phyloP scores from a whole-genome alignment of 2,329 filamentous ascomycete genomes.

The Pestalotiopsis sp. region DNA sequence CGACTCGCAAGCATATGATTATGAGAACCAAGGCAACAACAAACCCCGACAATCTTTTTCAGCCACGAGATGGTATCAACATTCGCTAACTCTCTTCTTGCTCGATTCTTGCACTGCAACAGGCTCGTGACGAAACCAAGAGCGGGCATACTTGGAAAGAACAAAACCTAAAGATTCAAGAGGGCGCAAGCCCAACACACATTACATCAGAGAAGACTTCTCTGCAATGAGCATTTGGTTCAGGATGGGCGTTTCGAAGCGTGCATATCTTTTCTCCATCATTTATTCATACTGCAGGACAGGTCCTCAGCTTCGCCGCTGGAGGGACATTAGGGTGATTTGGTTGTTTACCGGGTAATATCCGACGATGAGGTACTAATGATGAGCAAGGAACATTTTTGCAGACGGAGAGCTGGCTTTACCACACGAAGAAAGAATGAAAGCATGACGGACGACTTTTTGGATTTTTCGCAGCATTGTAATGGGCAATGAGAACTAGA shows the following conservation, averaged over 20 bases:
- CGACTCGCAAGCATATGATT: constrained; percentile 49
- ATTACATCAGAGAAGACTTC: constrained; percentile 12
- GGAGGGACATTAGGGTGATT: background rate
- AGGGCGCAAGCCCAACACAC: constrained; percentile 25
- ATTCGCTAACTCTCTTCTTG: background rate
- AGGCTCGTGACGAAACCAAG: background rate
- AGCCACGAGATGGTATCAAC: background rate
- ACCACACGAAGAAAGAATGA: constrained; percentile 4
- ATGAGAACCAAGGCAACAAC: background rate
- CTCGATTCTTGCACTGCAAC: background rate
- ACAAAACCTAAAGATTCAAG: constrained; percentile 20
- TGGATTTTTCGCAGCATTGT: background rate
- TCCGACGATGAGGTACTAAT: background rate
- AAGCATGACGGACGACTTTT: background rate
- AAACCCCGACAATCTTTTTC: background rate
- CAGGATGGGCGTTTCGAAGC: constrained; percentile 5
- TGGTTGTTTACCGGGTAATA: background rate
- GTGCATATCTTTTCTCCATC: background rate
- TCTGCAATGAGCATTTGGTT: background rate
- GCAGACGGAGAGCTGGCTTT: constrained; percentile 8
- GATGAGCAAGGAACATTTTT: background rate
- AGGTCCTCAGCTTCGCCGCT: background rate
- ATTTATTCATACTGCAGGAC: constrained; percentile 5
- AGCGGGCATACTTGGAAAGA: constrained; percentile 17
- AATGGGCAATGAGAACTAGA: background rate